Conservation (phyloP, 129 eudicot genomes). For the Flaveria sonorensis region DNA sequence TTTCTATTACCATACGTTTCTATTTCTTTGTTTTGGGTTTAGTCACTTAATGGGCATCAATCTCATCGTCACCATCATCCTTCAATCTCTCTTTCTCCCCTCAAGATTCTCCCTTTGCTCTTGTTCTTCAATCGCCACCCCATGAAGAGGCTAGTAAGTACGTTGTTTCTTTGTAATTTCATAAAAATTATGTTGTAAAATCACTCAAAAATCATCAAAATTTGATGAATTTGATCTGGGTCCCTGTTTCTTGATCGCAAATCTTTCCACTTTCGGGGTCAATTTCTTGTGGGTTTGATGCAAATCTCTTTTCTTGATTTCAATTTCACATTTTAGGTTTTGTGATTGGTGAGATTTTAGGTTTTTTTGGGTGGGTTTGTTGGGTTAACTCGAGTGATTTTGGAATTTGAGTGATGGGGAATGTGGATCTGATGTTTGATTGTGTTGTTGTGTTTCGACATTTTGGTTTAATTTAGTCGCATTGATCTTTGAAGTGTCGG, state of each 20-base stretch:
- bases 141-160: constrained; percentile 97
- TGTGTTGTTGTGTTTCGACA: constrained; percentile 18
- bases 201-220: background rate
- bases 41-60: constrained; percentile 58
- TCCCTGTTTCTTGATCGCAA: constrained; percentile 13
- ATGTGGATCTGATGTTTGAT: constrained; percentile 37
- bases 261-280: constrained; percentile 12
- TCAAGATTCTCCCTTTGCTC: constrained; percentile 16
- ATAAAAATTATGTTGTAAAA: background rate
- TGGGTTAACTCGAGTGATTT: constrained; percentile 20
- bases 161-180: constrained; percentile 52
- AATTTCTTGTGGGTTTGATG: constrained; percentile 18
- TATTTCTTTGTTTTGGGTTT: constrained; percentile 33
- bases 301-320: constrained; percentile 23
- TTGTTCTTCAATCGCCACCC: constrained; percentile 24
- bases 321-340: constrained; percentile 15
- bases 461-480: constrained; percentile 28
- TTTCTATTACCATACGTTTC: constrained; percentile 74
- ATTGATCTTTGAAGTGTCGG: constrained; percentile 30
- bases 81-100: constrained; percentile 43
- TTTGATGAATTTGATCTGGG: constrained; percentile 28
- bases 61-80: constrained; percentile 40
- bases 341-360: constrained; percentile 17
- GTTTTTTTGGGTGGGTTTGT: constrained; percentile 7
- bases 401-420: constrained; percentile 20